Base-by-base conservation (phyloP, 176 grass and related monocot species). In the Tillandsia fasciculata region DNA sequence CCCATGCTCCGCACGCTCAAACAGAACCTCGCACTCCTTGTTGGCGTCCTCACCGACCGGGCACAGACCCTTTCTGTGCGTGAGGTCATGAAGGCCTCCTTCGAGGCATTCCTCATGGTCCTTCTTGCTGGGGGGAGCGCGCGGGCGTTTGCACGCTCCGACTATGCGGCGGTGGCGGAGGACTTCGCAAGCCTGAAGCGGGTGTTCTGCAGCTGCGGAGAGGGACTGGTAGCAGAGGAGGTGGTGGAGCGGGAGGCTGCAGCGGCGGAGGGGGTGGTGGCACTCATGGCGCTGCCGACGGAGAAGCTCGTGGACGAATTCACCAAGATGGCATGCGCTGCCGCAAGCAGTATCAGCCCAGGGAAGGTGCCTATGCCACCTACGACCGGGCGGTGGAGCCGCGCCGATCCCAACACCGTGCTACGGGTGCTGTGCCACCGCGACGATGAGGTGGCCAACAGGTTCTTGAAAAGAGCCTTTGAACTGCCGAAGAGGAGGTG, bases 391-490 rank as follows among this genome's bases (percentile, higher is more conserved):
- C 72, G 73, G 49, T 92, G 89, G 89, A 77, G 67, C 75, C 69
- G 70, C 28, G 64, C 85, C 1, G 85, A 92, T 48, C 69, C 79
- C 18, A 75, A 85, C 69, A 92, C 89, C 2, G 1, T 92, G 13
- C 74, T 92, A 18, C 75, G 79, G 12, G 79, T 92, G 79, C 70
- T 92, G 24, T 92, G 89, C 68, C 80, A 92, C 70, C 79, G 89
- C 26, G 79, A 92, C 22, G 82, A 92, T 9, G 89, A 85, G 27
- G 48, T 66, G 15, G 82, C 89, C 5, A 92, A 70, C 70, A 74
- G 79, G 49, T 92, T 88, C 73, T 63, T 92, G 73, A 88, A 88
- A 67, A 82, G 74, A 50, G 64, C 76, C 3, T 88, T 85, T 64
- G 63, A 85, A 66, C 72, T 92, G 73, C 85, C 82, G 3, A 92